phyloP scores from a whole-genome alignment of 345 rosid species.

The Moricandia arvensis region DNA sequence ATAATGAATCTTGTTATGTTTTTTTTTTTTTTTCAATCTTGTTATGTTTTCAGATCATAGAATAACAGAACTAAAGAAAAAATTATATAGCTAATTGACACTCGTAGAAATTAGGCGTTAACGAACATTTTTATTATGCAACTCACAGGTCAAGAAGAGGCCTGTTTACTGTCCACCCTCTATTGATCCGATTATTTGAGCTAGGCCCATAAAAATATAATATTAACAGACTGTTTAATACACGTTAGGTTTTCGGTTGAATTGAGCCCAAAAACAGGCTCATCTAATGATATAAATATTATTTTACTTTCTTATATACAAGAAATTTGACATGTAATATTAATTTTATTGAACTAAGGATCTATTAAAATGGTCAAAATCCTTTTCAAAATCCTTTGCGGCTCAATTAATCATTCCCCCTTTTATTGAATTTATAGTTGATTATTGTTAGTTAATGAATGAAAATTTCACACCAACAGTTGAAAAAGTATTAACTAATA shows the following conservation, averaged over 20 bases:
- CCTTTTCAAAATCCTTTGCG: too few species aligned
- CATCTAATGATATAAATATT: background rate
- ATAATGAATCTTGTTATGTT: background rate
- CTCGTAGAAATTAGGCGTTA: background rate
- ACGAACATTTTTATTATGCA: background rate
- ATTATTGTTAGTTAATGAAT: too few species aligned
- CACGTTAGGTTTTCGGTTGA: background rate
- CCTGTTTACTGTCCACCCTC: background rate
- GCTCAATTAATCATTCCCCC: too few species aligned
- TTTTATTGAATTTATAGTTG: too few species aligned
- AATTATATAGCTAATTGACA: background rate
- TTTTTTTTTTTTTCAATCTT: too few species aligned
- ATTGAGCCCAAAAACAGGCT: background rate
- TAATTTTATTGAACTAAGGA: too few species aligned
- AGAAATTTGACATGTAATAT: too few species aligned
- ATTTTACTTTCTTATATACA: too few species aligned
- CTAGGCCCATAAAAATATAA: slow-evolving; percentile 1
- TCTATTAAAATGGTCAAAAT: too few species aligned
- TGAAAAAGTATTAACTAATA: too few species aligned
- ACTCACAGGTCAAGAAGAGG: background rate
- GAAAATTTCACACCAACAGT: too few species aligned
- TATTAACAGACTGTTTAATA: background rate
- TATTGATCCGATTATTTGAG: background rate
- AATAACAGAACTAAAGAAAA: background rate
- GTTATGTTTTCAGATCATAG: background rate